A percentile compares a stretch with the other conserved stretches of the same genome.
phyloP scores from a whole-genome alignment of 345 rosid genomes.

The Mangifera indica region DNA sequence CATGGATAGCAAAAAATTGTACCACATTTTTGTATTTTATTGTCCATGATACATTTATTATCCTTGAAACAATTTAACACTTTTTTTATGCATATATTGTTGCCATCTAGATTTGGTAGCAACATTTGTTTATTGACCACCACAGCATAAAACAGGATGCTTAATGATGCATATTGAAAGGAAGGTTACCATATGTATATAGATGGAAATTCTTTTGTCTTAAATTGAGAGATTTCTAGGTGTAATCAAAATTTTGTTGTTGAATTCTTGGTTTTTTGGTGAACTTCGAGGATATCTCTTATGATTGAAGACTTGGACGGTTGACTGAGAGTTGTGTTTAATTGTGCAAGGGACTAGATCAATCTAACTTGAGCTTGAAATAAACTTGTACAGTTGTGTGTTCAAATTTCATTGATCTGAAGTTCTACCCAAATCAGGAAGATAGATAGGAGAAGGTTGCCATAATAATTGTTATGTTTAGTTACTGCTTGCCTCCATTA shows the following conservation, averaged over 20 bases:
- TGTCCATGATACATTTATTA: neutral
- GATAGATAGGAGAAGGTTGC: neutral
- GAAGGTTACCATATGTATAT: neutral
- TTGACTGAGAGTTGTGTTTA: neutral
- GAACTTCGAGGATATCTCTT: neutral
- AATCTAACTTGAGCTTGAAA: neutral
- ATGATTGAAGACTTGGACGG: neutral
- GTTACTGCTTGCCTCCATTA: neutral
- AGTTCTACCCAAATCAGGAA: neutral
- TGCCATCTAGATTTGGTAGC: neutral
- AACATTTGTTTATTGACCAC: neutral
- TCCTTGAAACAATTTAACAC: neutral
- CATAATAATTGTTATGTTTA: neutral
- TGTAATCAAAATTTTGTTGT: neutral
- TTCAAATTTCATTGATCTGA: neutral
- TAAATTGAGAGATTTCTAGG: neutral
- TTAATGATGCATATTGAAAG: neutral
- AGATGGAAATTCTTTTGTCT: neutral
- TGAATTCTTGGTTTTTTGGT: neutral
- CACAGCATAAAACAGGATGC: neutral
- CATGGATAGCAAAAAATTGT: neutral
- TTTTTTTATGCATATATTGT: neutral
- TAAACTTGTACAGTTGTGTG: neutral
- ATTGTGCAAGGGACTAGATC: neutral
- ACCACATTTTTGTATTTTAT: neutral